Base-by-base conservation (phyloP, 2,329 filamentous ascomycete genomes). In the Didymella segeticola region DNA sequence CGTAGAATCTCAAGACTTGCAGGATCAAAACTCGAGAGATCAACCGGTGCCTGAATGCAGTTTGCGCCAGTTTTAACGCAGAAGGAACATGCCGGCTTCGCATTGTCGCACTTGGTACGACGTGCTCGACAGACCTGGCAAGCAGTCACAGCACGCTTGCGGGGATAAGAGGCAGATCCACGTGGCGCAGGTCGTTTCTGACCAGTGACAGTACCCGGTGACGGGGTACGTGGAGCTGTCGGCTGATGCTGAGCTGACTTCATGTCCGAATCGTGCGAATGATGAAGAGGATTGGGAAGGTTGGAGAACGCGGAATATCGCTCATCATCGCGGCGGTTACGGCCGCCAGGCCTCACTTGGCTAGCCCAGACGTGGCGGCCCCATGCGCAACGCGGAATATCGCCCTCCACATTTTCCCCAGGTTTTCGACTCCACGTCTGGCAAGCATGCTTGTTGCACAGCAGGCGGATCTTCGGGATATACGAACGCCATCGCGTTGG, bases 51-150 rank as follows among this genome's bases (percentile, higher is more conserved):
- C 15, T 60, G 39, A 22, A 49, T 45, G 26, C 58, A 60, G 8
- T 19, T 56, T 15, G 54, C 58, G 15, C 58, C 58, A 33, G 20
- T 39, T 20, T 30, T 34, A 5, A 34, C 37, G 34, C 58, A 60
- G 34, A 60, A 60, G 3, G 54, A 53, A 15, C 58, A 60, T 7
- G 51, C 26, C 1, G 58, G 58, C 11, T 39, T 29, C 8, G n/a
- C 43, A 26, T 60, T 60, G 47, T 60, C 58, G 50, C 58, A 60
- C 51, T 58, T 60, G 8, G 55, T 58, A 22, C 39, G 47, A 20
- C 58, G 43, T 27, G 50, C 23, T 1, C 58, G 55, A 43, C 58
- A 60, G n/a, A 39, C 33, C 29, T 60, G 50, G 29, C 58, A 60
- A n/a, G 58, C 58, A 3, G 47, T 42, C 5, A 60, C 54, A 10